These are phyloP conservation scores for Furcasterigmium sp. DNA, from an alignment of 2,329 filamentous ascomycete genomes.

Conservation along the genomic window DNA sequence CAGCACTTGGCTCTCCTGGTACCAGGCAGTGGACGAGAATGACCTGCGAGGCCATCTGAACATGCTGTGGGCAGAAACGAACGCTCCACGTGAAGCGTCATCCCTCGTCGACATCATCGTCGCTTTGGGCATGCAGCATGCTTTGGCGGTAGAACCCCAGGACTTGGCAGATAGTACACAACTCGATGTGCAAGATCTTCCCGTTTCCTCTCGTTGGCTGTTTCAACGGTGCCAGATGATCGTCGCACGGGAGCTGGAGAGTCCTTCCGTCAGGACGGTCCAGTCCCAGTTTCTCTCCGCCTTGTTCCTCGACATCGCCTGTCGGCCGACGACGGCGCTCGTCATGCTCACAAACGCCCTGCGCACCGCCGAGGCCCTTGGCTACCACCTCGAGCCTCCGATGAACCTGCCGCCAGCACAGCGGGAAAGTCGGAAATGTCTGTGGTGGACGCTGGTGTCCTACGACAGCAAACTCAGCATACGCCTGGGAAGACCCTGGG, in stretches of 20 bases:
- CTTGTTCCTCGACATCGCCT: slow-evolving; percentile 40
- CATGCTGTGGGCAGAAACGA: slow-evolving; percentile 26
- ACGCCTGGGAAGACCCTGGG: slow-evolving; percentile 41
- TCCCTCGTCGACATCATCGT: slow-evolving; percentile 47
- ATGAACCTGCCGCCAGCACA: slow-evolving; percentile 21
- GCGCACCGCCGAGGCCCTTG: slow-evolving; percentile 39
- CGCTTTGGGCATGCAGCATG: slow-evolving; percentile 45
- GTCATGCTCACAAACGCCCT: slow-evolving; percentile 31
- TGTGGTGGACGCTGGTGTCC: slow-evolving; percentile 48
- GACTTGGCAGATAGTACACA: slow-evolving; percentile 4
- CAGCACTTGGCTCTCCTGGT: slow-evolving; percentile 36
- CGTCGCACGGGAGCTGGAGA: slow-evolving; percentile 38
- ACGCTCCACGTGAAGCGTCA: slow-evolving; percentile 31
- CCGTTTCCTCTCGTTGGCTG: slow-evolving; percentile 23
- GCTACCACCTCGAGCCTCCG: slow-evolving; percentile 41
- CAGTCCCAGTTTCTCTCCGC: slow-evolving; percentile 40
- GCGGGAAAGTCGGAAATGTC: slow-evolving; percentile 38
- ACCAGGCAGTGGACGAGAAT: slow-evolving; percentile 35
- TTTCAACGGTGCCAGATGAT: slow-evolving; percentile 41
- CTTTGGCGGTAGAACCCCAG: slow-evolving; percentile 15
- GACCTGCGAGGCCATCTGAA: slow-evolving; percentile 38
- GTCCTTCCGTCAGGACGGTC: slow-evolving; percentile 38
- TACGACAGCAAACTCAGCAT: slow-evolving; percentile 41
- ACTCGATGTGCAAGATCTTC: slow-evolving; percentile 1
- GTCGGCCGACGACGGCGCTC: slow-evolving; percentile 43